Evolutionary conservation across 73 alveolate genomes (phyloP).

Genomic region (Uronychia binucleata): DNA sequence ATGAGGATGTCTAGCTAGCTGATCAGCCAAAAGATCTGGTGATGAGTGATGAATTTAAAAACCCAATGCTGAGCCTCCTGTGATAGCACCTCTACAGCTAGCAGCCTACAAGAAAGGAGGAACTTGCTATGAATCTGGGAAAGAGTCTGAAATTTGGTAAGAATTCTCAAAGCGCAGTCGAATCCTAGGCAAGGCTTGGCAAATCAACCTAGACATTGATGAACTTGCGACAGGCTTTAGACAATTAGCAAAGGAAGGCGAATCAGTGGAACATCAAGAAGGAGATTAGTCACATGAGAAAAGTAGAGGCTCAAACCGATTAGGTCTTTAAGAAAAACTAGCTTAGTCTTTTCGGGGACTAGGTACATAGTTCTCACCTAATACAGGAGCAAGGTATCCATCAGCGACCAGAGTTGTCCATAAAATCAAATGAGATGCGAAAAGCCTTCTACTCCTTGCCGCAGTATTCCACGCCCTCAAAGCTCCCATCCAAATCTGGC

Average conservation of each 20-base stretch:
- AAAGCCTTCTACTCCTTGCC: background rate
- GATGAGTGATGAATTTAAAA: background rate
- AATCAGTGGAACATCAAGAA: background rate
- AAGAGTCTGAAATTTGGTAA: background rate
- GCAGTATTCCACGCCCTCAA: background rate
- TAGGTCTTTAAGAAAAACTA: background rate
- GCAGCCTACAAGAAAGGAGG: background rate
- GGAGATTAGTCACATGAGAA: background rate
- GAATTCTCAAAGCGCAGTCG: background rate
- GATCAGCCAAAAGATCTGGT: too few species aligned
- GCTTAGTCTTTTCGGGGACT: background rate
- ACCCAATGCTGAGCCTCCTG: background rate
- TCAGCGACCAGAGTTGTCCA: background rate
- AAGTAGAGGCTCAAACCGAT: background rate
- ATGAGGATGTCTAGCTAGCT: too few species aligned
- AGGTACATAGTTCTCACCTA: background rate
- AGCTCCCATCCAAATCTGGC: background rate
- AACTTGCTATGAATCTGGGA: background rate
- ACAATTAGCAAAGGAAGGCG: background rate
- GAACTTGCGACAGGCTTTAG: background rate
- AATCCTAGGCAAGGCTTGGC: background rate
- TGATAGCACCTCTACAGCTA: background rate
- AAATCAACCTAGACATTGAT: background rate
- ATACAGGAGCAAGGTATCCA: background rate
- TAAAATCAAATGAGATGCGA: too few species aligned